Percentiles rank a stretch among this genome's conserved stretches.
These are phyloP conservation scores for Boletus eberwhitei DNA, from an alignment of 768 basidiomycete genomes.

Conservation along the genomic window DNA sequence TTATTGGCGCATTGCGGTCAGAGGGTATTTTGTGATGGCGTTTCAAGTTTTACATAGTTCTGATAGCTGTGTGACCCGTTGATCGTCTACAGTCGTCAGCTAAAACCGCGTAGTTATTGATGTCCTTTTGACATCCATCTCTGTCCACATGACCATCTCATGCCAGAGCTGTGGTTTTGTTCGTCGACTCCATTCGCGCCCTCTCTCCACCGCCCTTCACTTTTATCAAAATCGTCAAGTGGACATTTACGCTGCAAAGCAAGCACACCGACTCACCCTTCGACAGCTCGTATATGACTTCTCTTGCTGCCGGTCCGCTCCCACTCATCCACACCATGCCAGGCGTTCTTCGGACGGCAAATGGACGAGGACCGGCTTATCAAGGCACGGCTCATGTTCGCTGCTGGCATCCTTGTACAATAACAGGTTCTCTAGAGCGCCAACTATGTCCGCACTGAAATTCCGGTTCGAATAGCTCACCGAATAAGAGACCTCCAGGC, in stretches of 20 bases:
- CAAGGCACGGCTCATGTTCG: conserved; percentile 44
- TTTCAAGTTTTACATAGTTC: background rate
- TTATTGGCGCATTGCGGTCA: conserved; percentile 70
- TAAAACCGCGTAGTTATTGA: background rate
- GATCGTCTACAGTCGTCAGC: no score
- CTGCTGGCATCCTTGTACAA: background rate
- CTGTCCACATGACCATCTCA: conserved; percentile 23
- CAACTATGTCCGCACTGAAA: conserved; percentile 86
- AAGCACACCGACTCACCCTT: conserved; percentile 68
- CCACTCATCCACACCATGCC: conserved; percentile 2
- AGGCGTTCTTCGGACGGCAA: conserved; percentile 86
- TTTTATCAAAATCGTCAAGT: conserved; percentile 85
- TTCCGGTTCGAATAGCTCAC: conserved; percentile 86
- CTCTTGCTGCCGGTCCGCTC: background rate
- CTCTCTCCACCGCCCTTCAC: conserved; percentile 44
- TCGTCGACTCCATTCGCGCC: conserved; percentile 13
- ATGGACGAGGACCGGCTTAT: conserved; percentile 78
- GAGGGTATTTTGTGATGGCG: conserved; percentile 55
- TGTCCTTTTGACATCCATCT: background rate
- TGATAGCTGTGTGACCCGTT: conserved; percentile 19
- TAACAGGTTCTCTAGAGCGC: conserved; percentile 54
- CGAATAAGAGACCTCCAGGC: conserved; percentile 83
- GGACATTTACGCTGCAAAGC: conserved; percentile 73
- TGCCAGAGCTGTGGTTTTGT: conserved; percentile 16
- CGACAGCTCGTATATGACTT: conserved; percentile 64